phyloP scores from a whole-genome alignment of 306 rosid species.

The Begonia masoniana region DNA sequence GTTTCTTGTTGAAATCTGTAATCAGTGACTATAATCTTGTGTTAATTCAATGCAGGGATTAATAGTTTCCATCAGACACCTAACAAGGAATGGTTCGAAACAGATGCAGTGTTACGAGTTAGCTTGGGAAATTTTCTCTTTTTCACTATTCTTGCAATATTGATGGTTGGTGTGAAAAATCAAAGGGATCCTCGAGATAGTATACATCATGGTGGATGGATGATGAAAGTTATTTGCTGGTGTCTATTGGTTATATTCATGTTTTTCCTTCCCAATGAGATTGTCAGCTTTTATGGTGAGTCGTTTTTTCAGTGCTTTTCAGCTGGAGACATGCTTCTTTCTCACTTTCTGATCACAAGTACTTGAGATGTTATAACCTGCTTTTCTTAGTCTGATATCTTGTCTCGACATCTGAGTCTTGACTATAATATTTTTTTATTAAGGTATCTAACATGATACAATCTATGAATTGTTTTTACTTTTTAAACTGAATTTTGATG shows the following conservation, averaged over 20 bases:
- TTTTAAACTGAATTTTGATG: no score
- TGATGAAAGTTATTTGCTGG: slow-evolving; percentile 91
- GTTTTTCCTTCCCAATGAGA: slow-evolving; percentile 85
- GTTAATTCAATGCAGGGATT: slow-evolving; percentile 48
- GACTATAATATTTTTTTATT: no score
- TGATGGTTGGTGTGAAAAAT: slow-evolving; percentile 83
- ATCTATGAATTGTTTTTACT: no score
- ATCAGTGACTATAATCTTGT: no score
- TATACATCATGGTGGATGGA: slow-evolving; percentile 98
- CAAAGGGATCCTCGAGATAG: slow-evolving; percentile 97
- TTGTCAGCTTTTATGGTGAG: slow-evolving; percentile 76
- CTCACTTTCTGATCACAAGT: no score
- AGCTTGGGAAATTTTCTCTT: slow-evolving; percentile 96
- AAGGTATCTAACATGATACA: no score
- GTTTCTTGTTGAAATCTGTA: no score
- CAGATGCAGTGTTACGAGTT: slow-evolving; percentile 95
- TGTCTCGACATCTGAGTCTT: no score
- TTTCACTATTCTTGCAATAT: slow-evolving; percentile 64
- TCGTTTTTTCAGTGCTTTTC: no score
- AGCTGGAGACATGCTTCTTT: no score
- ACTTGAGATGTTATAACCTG: no score
- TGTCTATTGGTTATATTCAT: slow-evolving; percentile 59
- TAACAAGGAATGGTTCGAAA: slow-evolving; percentile 91
- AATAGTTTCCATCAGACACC: slow-evolving; percentile 75
- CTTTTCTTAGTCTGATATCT: no score